Conservation (phyloP, 129 eudicot genomes). For the Ambrosia artemisiifolia region DNA sequence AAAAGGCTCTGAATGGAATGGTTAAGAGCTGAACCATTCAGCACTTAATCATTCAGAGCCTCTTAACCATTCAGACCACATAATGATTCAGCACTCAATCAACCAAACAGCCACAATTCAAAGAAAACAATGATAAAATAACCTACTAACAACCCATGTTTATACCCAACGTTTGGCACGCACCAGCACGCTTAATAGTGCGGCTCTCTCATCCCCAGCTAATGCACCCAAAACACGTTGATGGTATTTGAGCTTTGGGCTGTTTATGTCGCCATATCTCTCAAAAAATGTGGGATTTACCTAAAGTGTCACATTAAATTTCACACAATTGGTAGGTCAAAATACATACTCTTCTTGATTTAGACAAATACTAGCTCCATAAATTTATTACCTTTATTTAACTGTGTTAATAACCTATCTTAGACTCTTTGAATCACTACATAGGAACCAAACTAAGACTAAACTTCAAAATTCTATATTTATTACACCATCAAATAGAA, state of each 20-base stretch:
- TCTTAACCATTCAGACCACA: no score
- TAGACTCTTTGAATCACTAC: conserved; percentile 8
- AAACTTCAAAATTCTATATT: not conserved
- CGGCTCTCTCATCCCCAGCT: not conserved
- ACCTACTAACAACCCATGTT: no score
- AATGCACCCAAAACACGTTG: not conserved
- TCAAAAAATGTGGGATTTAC: not conserved
- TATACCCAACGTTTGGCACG: no score
- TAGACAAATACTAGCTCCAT: not conserved
- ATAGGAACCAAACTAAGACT: not conserved
- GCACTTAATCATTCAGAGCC: no score
- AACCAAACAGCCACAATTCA: no score
- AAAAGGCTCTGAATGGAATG: no score
- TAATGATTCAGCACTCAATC: no score
- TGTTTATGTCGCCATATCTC: not conserved
- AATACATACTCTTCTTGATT: not conserved
- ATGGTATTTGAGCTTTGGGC: not conserved
- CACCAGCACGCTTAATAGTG: no score
- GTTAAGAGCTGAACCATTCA: no score
- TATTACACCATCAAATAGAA: not conserved
- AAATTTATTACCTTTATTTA: not conserved
- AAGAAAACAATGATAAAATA: no score
- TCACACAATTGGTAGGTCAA: not conserved
- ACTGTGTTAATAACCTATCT: not conserved
- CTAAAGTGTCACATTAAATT: not conserved